Base-by-base conservation (phyloP, 306 rosid species). In the Rosa multiflora region DNA sequence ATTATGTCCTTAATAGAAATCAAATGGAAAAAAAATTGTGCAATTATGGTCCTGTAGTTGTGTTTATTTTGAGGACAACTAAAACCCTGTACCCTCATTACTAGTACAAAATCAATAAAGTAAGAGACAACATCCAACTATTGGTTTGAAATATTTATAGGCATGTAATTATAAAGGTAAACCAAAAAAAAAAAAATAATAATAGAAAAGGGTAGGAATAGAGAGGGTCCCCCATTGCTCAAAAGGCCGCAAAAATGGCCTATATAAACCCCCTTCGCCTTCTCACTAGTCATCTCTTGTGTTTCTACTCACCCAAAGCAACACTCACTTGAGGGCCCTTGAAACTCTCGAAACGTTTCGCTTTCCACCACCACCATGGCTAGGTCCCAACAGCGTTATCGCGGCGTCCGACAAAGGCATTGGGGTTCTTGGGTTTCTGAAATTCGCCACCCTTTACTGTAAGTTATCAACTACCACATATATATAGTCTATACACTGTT, bases 371-470 rank as follows among this genome's bases (percentile, higher is more conserved):
- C 48, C 51, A 20, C 76, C 78, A 92, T 92, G 97, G 90, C 88
- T 1, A 90, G 94, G 83, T 85, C 91, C 44, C 97, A 90, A 55
- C 90, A 88, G 47, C 89, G 93, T 13, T 92, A 87, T 75, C 85
- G 97, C 10, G 97, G 97, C 10, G 97, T 92, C 5, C 86, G 97
- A 21, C 94, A 88, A 64, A 84, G 97, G 74, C 94, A 92, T 20
- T 92, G 97, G 97, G 97, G 94, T 47, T 92, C 97, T 59, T 92
- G 97, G 97, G 97, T 92, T 80, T 92, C 97, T 9, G 94, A 92
- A 73, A 92, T 92, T 80, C 94, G 97, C 47, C 84, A 86, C 80
- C 81, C 87, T 46, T 37, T 71, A 32, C 49, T 85, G 85, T 85
- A 78, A 84, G 51, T 42, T 67, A 14, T 10, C 42, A 62, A 29